Evolutionary conservation across 371 early-diverging fungal species (phyloP), one percentile per base, ranked within the genome.

Genomic region (Haplosporangium sp.): DNA sequence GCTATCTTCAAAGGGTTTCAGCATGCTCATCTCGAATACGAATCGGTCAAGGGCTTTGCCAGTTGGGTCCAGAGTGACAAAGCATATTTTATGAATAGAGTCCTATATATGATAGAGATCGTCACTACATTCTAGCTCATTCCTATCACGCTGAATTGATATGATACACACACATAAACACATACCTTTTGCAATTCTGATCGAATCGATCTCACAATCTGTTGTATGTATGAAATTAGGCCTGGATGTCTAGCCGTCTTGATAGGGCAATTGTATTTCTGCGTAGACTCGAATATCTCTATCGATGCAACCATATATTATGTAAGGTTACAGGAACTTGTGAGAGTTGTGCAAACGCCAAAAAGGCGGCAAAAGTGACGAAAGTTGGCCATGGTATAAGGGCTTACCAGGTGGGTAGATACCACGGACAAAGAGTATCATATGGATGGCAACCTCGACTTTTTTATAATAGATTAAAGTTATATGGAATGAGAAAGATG

Each of bases 381-480:
- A 27, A 27, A 27, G 27, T 27, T 27, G 20, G 48, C 39, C 50
- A 6, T 52, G 34, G 15, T 3, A 52, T n/a, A 15, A n/a, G 37
- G 0, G n/a, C 48, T 13, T 79, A 74, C 81, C 81, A 65, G 81
- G 81, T 17, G 81, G 81, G 39, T 79, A 79, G 40, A 79, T 68
- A 10, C 74, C 81, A 10, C 81, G 74, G 20, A 74, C 65, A 63
- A 67, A 79, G 19, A 79, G 68, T 15, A 79, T 79, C 65, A 74
- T 52, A 58, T 79, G 81, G n/a, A 79, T 65, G 47, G 81, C 81
- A 15, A 74, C 81, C 50, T 79, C 81, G 27, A 79, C 81, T 79
- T 13, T 20, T 27, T 20, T 38, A 27, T 6, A 5, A 53, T 20
- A 34, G 13, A 5, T 3, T 3, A 5, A 2, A 13, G n/a, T 13